Conservation (phyloP, 2,329 filamentous ascomycete genomes). For the Lithohypha guttulata region DNA sequence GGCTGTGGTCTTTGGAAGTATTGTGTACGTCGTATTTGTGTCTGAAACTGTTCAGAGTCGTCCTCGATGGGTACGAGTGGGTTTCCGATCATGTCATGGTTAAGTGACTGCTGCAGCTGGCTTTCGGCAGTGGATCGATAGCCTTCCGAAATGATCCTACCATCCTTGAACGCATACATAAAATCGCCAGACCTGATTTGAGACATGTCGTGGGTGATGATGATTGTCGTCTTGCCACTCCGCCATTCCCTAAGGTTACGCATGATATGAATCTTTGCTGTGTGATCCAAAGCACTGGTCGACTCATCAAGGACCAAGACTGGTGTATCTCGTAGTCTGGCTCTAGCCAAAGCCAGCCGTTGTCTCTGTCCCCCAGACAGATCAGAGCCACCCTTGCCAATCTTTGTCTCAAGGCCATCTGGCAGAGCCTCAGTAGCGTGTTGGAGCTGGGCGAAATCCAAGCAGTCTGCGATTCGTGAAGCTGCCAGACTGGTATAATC, state of each 20-base stretch:
- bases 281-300: slow-evolving; percentile 74
- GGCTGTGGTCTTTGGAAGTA: background rate
- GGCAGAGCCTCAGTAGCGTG: slow-evolving; percentile 57
- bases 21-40: background rate
- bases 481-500: slow-evolving; percentile 39
- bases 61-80: background rate
- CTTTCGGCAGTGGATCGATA: background rate
- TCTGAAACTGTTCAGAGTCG: background rate
- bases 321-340: slow-evolving; percentile 63
- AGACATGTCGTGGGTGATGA: slow-evolving; percentile 82
- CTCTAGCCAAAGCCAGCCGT: slow-evolving; percentile 67
- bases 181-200: slow-evolving; percentile 65
- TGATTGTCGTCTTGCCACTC: slow-evolving; percentile 69
- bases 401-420: slow-evolving; percentile 57
- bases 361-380: slow-evolving; percentile 82
- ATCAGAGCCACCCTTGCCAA: slow-evolving; percentile 58
- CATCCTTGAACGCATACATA: slow-evolving; percentile 64
- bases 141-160: background rate
- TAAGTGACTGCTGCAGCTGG: background rate
- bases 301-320: slow-evolving; percentile 81
- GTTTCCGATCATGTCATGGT: background rate
- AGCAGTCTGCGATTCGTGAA: slow-evolving; percentile 51
- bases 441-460: slow-evolving; percentile 57
- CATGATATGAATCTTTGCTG: slow-evolving; percentile 57
- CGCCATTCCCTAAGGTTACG: slow-evolving; percentile 69